Evolutionary conservation across 768 basidiomycete species (phyloP).

Genomic region (Obba rivulosa): DNA sequence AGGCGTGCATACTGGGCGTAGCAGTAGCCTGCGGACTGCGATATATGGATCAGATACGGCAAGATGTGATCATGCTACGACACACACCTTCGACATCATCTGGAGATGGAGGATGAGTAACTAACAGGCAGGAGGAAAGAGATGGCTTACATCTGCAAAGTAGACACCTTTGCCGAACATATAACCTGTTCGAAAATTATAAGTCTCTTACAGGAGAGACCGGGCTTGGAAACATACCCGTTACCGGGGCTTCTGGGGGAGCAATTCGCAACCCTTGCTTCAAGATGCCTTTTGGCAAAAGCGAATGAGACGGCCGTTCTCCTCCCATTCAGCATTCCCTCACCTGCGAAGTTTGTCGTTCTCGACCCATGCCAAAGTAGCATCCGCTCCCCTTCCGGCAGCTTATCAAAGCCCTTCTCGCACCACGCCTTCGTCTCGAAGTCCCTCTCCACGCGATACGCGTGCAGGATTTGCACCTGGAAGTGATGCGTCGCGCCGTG

Average conservation of each 20-base stretch:
- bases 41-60: background rate
- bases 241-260: slow-evolving; percentile 56
- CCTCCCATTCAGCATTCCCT: background rate
- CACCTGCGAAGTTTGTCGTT: slow-evolving; percentile 59
- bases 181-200: slow-evolving; percentile 27
- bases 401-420: slow-evolving; percentile 38
- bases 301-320: background rate
- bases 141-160: slow-evolving; percentile 48
- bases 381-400: slow-evolving; percentile 44
- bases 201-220: background rate
- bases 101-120: slow-evolving; percentile 15
- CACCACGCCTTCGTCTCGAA: slow-evolving; percentile 36
- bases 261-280: slow-evolving; percentile 61
- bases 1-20: slow-evolving; percentile 36
- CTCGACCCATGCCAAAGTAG: slow-evolving; percentile 62
- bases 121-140: background rate
- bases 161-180: slow-evolving; percentile 70
- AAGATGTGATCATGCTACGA: background rate
- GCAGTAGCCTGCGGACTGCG: slow-evolving; percentile 53
- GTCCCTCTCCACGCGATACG: slow-evolving; percentile 52
- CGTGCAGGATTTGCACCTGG: slow-evolving; percentile 37
- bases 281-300: slow-evolving; percentile 38
- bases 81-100: slow-evolving; percentile 59
- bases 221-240: slow-evolving; percentile 24
- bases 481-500: slow-evolving; percentile 53